A percentile compares a stretch with the other conserved stretches of the same genome.
Evolutionary conservation across 2,329 filamentous ascomycete species (phyloP).

Genomic region (Thelonectria rubi): DNA sequence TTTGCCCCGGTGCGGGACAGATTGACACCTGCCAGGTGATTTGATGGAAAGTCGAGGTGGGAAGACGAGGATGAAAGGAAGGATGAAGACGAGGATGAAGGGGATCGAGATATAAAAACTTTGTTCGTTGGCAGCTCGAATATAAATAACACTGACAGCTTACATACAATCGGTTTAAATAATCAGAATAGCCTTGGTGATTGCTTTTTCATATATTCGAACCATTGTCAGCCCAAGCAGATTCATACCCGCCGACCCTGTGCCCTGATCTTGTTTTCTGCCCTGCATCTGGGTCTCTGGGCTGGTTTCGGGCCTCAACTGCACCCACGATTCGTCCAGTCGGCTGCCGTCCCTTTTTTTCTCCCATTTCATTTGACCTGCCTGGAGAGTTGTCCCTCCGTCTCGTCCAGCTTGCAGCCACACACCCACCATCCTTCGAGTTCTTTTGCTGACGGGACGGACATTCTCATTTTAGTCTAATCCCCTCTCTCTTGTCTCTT

Average conservation of each 20-base stretch:
- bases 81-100: no score
- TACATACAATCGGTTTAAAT: no score
- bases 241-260: conserved; percentile 23
- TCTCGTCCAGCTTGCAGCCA: conserved; percentile 20
- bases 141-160: no score
- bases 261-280: conserved; percentile 15
- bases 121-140: no score
- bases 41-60: no score
- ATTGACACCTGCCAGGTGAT: no score
- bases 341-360: not conserved
- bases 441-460: conserved; percentile 6
- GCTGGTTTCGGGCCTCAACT: conserved; percentile 10
- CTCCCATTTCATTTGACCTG: conserved; percentile 3
- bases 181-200: no score
- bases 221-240: conserved; percentile 2
- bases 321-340: conserved; percentile 6
- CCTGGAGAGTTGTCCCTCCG: not conserved
- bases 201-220: no score
- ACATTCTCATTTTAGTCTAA: conserved; percentile 13
- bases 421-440: conserved; percentile 13
- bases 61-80: no score
- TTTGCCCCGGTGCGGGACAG: no score
- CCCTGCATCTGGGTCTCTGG: conserved; percentile 8
- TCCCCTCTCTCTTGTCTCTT: conserved; percentile 13
- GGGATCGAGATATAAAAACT: no score